Evolutionary conservation across 2,329 filamentous ascomycete species (phyloP).

Genomic region (Paradendryphiella salina): DNA sequence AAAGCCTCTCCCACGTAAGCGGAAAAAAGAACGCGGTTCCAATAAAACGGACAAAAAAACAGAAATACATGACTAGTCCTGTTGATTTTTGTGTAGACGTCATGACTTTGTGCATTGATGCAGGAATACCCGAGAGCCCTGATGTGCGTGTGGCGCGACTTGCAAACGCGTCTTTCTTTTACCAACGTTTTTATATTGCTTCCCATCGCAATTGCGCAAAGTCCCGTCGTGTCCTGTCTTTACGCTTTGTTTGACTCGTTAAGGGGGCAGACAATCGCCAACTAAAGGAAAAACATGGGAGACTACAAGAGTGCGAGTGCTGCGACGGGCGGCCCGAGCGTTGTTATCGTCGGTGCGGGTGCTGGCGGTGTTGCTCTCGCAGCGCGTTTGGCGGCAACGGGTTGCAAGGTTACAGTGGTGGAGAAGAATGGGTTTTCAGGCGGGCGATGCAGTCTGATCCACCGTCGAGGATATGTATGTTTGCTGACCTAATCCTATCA

Average conservation of each 20-base stretch:
- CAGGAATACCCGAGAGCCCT: constrained; percentile 8
- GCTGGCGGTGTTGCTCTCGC: constrained; percentile 72
- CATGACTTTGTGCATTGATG: constrained; percentile 19
- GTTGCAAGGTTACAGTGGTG: constrained; percentile 72
- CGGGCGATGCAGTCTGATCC: constrained; percentile 69
- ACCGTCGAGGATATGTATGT: constrained; percentile 60
- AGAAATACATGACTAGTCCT: constrained; percentile 4
- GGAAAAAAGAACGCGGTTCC: neutral
- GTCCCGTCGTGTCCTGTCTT: neutral
- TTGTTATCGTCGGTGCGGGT: constrained; percentile 62
- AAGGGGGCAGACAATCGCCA: neutral
- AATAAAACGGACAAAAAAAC: neutral
- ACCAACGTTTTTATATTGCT: neutral
- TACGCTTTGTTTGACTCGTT: too few relatives aligned
- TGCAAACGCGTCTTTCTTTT: constrained; percentile 5
- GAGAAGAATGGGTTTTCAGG: constrained; percentile 76
- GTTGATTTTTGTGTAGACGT: constrained; percentile 19
- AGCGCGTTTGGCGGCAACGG: constrained; percentile 70
- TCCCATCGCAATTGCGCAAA: neutral
- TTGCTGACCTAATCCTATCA: neutral
- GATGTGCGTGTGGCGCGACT: constrained; percentile 14
- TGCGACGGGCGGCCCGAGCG: constrained; percentile 21
- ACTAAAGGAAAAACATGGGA: constrained; percentile 10
- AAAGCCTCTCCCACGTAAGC: neutral
- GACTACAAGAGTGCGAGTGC: constrained; percentile 9